Evolutionary conservation across 2,329 filamentous ascomycete species (phyloP), one percentile per base, ranked within the genome.

Genomic region (Sporothrix pallida): DNA sequence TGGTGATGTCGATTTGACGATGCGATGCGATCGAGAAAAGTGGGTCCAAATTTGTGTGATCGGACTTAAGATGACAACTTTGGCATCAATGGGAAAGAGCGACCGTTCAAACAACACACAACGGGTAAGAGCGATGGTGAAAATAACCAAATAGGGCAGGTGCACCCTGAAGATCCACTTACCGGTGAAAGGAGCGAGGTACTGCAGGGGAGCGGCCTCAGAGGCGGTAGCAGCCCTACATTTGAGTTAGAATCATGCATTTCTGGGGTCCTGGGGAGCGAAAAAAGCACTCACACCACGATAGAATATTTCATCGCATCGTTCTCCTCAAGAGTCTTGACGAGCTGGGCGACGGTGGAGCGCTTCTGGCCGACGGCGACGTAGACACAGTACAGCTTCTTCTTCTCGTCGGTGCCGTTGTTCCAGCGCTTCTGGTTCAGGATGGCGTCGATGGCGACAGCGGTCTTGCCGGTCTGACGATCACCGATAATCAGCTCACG

Each of bases 401-500:
- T 95, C 83, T 85, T 87, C 91, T 99, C 96, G 83, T 98, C 95
- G 85, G 83, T 88, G 83, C 85, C 81, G 83, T 86, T 88, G 91
- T 99, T 99, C 95, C 95, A 98, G 83, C 95, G 90, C 91, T 96
- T 97, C 90, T 99, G 96, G 92, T 99, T 99, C 77, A 99, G 92
- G 80, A 99, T 98, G 85, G 95, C 91, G 84, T 99, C 96, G 77
- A 99, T 93, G 82, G 92, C 95, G 83, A 99, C 95, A 81, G 96
- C 96, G 83, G 96, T 99, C 93, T 99, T 99, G 86, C 96, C 96
- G 81, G 96, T 99, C 88, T 99, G 96, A 94, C 96, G 96, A 85
- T 99, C 96, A 89, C 96, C 96, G 86, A 99, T 99, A 86, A 99
- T 98, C 90, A 99, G 88, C 89, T 99, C 96, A 95, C 96, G 96